Evolutionary conservation across 2,329 filamentous ascomycete genomes (phyloP).

Genomic region (Tolypocladium album): DNA sequence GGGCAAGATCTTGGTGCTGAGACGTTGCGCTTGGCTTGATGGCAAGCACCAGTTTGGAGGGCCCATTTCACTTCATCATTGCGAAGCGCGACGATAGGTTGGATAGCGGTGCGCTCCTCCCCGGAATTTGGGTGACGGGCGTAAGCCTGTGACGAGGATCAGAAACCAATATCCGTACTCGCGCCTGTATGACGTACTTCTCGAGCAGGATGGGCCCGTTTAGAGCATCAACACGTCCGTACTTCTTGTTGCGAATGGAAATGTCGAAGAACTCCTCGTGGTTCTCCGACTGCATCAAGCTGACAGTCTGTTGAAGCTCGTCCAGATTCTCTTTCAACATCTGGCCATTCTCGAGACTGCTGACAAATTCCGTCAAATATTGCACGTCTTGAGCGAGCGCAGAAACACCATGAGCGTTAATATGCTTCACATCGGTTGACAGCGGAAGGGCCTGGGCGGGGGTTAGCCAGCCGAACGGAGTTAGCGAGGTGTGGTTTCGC

Average conservation of each 20-base stretch:
- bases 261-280: conserved; percentile 97
- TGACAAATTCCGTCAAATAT: conserved; percentile 78
- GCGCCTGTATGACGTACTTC: conserved; percentile 50
- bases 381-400: conserved; percentile 74
- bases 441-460: conserved; percentile 58
- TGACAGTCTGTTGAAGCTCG: conserved; percentile 86
- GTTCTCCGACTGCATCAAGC: conserved; percentile 77
- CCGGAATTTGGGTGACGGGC: conserved; percentile 46
- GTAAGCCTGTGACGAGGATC: conserved; percentile 43
- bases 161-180: conserved; percentile 6
- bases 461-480: conserved; percentile 6
- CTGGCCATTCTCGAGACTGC: conserved; percentile 71
- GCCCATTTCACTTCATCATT: conserved; percentile 31
- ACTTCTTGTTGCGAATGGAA: conserved; percentile 81
- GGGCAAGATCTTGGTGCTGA: too few species aligned
- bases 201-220: conserved; percentile 85
- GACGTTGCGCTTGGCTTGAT: neutral
- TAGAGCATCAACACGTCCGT: conserved; percentile 81
- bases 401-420: conserved; percentile 76
- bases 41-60: neutral
- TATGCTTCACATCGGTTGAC: conserved; percentile 67
- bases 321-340: conserved; percentile 84
- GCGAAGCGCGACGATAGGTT: conserved; percentile 69
- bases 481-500: neutral
- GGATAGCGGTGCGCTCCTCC: conserved; percentile 52